Evolutionary conservation across 805 yeast genomes (phyloP).

Genomic region (Starmera amethionina): DNA sequence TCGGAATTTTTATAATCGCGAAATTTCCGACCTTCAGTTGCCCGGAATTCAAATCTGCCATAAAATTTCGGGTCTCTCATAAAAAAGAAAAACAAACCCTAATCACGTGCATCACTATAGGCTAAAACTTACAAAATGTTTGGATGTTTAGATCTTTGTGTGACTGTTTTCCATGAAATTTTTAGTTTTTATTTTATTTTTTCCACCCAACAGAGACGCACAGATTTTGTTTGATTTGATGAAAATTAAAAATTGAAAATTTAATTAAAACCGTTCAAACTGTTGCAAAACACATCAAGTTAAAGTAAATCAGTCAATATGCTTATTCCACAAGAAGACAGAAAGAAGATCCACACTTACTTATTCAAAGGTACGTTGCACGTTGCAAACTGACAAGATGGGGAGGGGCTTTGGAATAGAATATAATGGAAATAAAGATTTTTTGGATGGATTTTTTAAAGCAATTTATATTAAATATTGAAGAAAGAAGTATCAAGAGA

Average conservation of each 20-base stretch:
- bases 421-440: neutral
- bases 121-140: neutral
- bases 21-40: too few relatives aligned
- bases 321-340: slow-evolving; percentile 99
- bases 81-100: too few relatives aligned
- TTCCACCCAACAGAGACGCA: neutral
- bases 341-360: slow-evolving; percentile 98
- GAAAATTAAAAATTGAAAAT: neutral
- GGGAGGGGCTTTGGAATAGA: neutral
- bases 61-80: too few relatives aligned
- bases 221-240: neutral
- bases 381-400: slow-evolving; percentile 16
- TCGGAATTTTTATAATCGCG: too few relatives aligned
- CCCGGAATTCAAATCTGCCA: too few relatives aligned
- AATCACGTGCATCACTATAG: neutral
- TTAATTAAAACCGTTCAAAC: neutral
- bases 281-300: neutral
- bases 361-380: slow-evolving; percentile 91
- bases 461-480: too few relatives aligned
- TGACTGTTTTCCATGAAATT: too few relatives aligned
- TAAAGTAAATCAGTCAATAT: slow-evolving; percentile 30
- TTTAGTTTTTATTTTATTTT: too few relatives aligned
- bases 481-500: too few relatives aligned
- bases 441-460: too few relatives aligned
- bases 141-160: neutral